Base-by-base conservation (phyloP, 2,329 filamentous ascomycete genomes). In the Hyphodiscus sp. region DNA sequence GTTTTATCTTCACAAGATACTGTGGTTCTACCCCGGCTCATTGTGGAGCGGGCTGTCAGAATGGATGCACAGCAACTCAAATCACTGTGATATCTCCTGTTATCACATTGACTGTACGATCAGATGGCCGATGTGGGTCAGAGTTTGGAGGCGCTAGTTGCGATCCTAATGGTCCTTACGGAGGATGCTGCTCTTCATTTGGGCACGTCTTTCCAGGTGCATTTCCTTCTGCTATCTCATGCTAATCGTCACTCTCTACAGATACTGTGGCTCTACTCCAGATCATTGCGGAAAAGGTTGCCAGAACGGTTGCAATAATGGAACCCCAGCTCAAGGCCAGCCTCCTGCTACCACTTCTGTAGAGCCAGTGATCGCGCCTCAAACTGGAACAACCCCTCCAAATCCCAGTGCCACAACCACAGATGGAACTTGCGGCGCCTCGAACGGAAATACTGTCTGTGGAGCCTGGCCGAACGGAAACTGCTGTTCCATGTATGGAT, bases 401-500 rank as follows among this genome's bases (percentile, higher is more conserved):
- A 26, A 26, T 26, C 23, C 23, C 8, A 26, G 19, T 33, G 29
- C n/a, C n/a, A 16, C 45, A 13, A 80, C 77, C 15, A 76, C 69
- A 2, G 75, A 82, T 65, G 79, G 79, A 38, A 73, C 71, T 53
- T 82, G 79, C 59, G 79, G 79, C 55, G 70, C 71, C 18, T 70
- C 61, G 9, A 76, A 80, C 58, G 71, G 69, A 15, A 70, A 72
- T 53, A 76, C 71, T 2, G 65, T 79, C 43, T 82, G 79, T 62
- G 76, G 76, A 19, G 63, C 75, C 53, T 82, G 77, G 77, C 61
- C 66, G 26, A 70, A 72, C 33, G 79, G 79, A 44, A 69, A 74
- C 53, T 82, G 79, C 61, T 81, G 79, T 62, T 79, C 75, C 38
- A 74, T 78, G 70, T 82, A 81, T 63, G 79, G 79, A 26, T 82